Conservation (phyloP, 2,329 filamentous ascomycete species). For the Neopestalotiopsis sp. region DNA sequence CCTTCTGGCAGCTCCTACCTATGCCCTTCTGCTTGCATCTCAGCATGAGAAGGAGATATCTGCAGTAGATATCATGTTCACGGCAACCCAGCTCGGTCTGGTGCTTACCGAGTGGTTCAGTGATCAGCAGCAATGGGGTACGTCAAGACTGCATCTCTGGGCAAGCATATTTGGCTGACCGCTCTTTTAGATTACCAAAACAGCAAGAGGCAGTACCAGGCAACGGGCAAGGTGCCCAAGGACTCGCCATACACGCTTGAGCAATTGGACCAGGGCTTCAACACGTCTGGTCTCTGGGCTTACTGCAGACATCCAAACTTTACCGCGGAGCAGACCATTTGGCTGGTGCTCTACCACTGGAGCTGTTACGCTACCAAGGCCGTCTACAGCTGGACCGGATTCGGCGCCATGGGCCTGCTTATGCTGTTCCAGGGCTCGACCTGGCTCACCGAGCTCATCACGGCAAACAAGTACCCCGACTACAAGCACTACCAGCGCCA, state of each 20-base stretch:
- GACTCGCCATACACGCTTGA: slow-evolving; percentile 69
- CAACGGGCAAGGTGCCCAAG: slow-evolving; percentile 72
- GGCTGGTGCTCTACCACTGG: slow-evolving; percentile 90
- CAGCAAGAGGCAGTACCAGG: slow-evolving; percentile 79
- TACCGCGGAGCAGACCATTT: slow-evolving; percentile 87
- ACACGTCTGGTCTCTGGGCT: slow-evolving; percentile 82
- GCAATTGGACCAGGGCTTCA: slow-evolving; percentile 89
- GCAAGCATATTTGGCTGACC: neutral
- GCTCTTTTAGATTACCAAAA: slow-evolving; percentile 71
- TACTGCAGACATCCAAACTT: slow-evolving; percentile 96
- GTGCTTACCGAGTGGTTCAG: slow-evolving; percentile 77
- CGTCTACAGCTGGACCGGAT: slow-evolving; percentile 78
- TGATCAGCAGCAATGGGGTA: slow-evolving; percentile 92
- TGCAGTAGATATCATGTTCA: slow-evolving; percentile 53
- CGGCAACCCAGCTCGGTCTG: slow-evolving; percentile 53
- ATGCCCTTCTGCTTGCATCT: slow-evolving; percentile 78
- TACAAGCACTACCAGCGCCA: slow-evolving; percentile 84
- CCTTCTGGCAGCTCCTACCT: slow-evolving; percentile 76
- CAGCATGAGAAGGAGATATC: slow-evolving; percentile 61
- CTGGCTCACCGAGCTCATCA: slow-evolving; percentile 84
- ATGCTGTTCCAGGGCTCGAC: slow-evolving; percentile 90
- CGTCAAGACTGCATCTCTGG: slow-evolving; percentile 30
- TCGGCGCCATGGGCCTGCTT: slow-evolving; percentile 73
- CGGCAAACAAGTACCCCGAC: slow-evolving; percentile 82
- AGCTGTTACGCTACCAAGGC: slow-evolving; percentile 74